Conservation (phyloP, 805 yeast genomes). For the Suhomyces tanzawaensis region DNA sequence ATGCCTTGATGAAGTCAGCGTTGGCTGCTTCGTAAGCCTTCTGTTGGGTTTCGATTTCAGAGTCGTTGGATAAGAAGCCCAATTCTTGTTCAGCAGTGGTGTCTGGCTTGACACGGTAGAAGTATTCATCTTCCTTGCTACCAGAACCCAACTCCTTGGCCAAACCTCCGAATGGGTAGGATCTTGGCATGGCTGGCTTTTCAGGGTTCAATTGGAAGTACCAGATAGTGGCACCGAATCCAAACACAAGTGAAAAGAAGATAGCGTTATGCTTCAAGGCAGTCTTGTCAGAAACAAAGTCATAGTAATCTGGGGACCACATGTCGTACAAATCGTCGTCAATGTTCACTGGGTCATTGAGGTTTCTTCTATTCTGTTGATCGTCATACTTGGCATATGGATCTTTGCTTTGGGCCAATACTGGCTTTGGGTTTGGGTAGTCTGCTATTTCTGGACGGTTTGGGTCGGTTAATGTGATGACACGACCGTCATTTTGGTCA, state of each 20-base stretch:
- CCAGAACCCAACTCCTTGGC: constrained; percentile 72
- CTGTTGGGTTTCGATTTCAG: constrained; percentile 24
- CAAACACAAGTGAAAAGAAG: constrained; percentile 42
- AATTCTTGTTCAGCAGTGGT: constrained; percentile 35
- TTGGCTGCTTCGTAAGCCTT: constrained; percentile 34
- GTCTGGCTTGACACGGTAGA: constrained; percentile 43
- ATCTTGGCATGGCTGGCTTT: constrained; percentile 72
- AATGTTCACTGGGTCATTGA: constrained; percentile 67
- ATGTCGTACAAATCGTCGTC: constrained; percentile 73
- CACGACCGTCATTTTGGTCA: constrained; percentile 39
- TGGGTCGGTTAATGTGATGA: constrained; percentile 41
- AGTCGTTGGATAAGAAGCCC: constrained; percentile 35
- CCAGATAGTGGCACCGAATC: constrained; percentile 44
- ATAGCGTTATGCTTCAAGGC: constrained; percentile 59
- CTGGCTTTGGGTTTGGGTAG: constrained; percentile 60
- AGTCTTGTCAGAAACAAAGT: constrained; percentile 54
- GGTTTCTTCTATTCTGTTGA: constrained; percentile 76
- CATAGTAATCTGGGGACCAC: constrained; percentile 83
- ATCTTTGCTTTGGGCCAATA: constrained; percentile 61
- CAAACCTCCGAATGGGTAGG: constrained; percentile 73
- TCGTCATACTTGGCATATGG: constrained; percentile 77
- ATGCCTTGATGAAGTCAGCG: constrained; percentile 36
- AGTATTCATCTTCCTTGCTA: constrained; percentile 29
- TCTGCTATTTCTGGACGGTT: constrained; percentile 47
- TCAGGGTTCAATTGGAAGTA: constrained; percentile 56